These are phyloP conservation scores for Aquilaria yunnanensis DNA, from an alignment of 345 rosid species.

Conservation along the genomic window DNA sequence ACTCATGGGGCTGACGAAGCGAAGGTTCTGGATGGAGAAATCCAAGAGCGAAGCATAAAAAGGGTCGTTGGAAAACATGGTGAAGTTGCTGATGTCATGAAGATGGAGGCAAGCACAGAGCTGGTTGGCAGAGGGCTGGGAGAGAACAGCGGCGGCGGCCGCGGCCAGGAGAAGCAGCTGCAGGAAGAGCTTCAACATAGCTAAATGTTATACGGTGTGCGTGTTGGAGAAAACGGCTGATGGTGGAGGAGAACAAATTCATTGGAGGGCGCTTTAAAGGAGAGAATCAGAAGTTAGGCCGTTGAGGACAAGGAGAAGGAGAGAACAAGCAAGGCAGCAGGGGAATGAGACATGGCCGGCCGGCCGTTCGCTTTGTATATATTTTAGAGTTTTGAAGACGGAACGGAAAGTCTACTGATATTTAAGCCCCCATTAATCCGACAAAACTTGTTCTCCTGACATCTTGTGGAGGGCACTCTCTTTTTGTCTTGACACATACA, in stretches of 20 bases:
- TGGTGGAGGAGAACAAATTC: neutral
- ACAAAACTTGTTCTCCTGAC: too few species aligned
- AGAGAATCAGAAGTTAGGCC: conserved; percentile 18
- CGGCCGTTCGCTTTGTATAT: conserved; percentile 26
- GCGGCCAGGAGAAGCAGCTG: neutral
- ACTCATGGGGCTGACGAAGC: conserved; percentile 26
- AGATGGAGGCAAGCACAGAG: conserved; percentile 25
- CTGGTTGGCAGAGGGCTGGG: too few species aligned
- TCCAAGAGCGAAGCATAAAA: conserved; percentile 35
- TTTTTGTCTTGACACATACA: too few species aligned
- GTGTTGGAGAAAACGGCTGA: neutral
- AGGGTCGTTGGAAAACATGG: conserved; percentile 23
- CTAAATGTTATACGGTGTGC: too few species aligned
- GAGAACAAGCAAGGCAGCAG: conserved; percentile 2
- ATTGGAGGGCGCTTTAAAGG: conserved; percentile 6
- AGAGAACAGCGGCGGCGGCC: neutral
- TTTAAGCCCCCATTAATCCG: too few species aligned
- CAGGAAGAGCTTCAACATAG: conserved; percentile 8
- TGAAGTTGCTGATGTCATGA: conserved; percentile 35
- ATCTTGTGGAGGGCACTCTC: too few species aligned
- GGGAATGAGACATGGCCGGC: conserved; percentile 27
- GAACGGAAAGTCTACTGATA: too few species aligned
- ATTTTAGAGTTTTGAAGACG: too few species aligned
- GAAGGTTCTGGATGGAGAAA: conserved; percentile 39
- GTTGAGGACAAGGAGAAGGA: conserved; percentile 25